Base-by-base conservation (phyloP, 2,329 filamentous ascomycete genomes). In the Arthrobotrys conoides region DNA sequence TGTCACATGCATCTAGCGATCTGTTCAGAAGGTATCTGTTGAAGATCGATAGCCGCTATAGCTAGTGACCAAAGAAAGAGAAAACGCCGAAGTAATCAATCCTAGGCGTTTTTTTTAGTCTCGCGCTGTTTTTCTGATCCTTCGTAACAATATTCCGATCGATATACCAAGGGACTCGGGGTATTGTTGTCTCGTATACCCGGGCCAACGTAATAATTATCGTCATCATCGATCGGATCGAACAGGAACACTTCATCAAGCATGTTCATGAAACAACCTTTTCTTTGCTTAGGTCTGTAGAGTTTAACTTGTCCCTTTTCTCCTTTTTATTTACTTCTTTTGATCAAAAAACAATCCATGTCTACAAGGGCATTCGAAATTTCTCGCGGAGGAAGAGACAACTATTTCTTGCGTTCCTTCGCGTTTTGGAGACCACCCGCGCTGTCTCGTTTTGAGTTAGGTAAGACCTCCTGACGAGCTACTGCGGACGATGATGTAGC, bases 361-460 rank as follows among this genome's bases (percentile, higher is more conserved):
- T 20, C 16, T 46, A 18, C 44, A 2, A 8, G 44, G 44, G 18
- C 20, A 20, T 20, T 16, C 4, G 14, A 46, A 30, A 30, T 30
- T 30, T 46, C n/a, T 46, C 44, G 44, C 44, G 48, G 22, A 27
- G 20, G 20, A 49, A 22, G 46, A 51, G 46, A 10, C 38, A 41
- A 41, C 38, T 41, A 41, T 41, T n/a, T 36, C 33, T 36, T 36
- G 33, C 8, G 33, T 36, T 36, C 9, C 33, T n/a, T 36, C 33
- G 33, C 33, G 33, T n/a, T n/a, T 44, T 44, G 3, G 38, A 44
- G 2, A 4, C 3, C n/a, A n/a, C 44, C 36, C 55, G 57, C 68
- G 68, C 46, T 71, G 49, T 71, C 30, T 65, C 57, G 46, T 71
- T 71, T 55, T 70, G n/a, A n/a, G 27, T 24, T 3, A 38, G 36